phyloP scores from a whole-genome alignment of 2,329 filamentous ascomycete species.

The Colletotrichum scovillei region DNA sequence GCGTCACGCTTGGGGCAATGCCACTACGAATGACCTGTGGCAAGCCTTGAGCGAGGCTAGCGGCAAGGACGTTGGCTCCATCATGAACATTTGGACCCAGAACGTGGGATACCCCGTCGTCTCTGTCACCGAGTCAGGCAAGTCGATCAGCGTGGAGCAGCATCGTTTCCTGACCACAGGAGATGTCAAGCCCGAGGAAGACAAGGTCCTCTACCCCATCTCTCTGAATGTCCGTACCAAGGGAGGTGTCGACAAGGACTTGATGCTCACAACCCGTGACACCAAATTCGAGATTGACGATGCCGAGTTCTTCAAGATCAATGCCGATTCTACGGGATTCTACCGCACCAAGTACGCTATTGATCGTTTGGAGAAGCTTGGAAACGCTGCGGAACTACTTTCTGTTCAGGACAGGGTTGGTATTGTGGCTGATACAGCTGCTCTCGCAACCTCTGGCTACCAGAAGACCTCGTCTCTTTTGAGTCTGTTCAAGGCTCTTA shows the following conservation, averaged over 20 bases:
- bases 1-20: slow-evolving; percentile 97
- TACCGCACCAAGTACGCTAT: slow-evolving; percentile 91
- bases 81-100: slow-evolving; percentile 98
- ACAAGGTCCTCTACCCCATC: slow-evolving; percentile 87
- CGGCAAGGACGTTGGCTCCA: slow-evolving; percentile 87
- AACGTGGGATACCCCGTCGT: slow-evolving; percentile 94
- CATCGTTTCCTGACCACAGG: slow-evolving; percentile 94
- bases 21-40: slow-evolving; percentile 91
- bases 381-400: slow-evolving; percentile 85
- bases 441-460: slow-evolving; percentile 89
- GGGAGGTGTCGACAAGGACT: slow-evolving; percentile 81
- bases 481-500: slow-evolving; percentile 86
- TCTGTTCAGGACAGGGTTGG: slow-evolving; percentile 92
- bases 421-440: slow-evolving; percentile 94
- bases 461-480: slow-evolving; percentile 92
- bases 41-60: slow-evolving; percentile 87
- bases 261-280: slow-evolving; percentile 74
- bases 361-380: slow-evolving; percentile 87
- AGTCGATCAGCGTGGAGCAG: slow-evolving; percentile 87
- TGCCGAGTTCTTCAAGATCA: slow-evolving; percentile 94
- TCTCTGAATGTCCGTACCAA: slow-evolving; percentile 88
- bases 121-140: slow-evolving; percentile 78
- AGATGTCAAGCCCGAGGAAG: slow-evolving; percentile 93
- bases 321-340: slow-evolving; percentile 92
- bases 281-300: slow-evolving; percentile 80